Evolutionary conservation across 2,329 filamentous ascomycete genomes (phyloP).

Genomic region (Botrytis elliptica): DNA sequence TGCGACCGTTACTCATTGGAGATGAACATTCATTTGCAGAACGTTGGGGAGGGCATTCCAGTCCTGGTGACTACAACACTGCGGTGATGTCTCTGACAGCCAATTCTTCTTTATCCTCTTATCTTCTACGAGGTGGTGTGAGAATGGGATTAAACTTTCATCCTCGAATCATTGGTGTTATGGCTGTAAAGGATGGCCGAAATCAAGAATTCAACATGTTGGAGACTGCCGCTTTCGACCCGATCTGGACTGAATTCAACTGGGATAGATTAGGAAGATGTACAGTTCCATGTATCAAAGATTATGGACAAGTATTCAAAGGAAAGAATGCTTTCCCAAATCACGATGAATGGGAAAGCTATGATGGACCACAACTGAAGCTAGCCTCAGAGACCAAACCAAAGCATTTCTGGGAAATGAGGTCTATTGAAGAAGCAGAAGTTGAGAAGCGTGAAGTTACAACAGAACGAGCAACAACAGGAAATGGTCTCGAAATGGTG

Average conservation of each 20-base stretch:
- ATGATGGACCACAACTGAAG: constrained; percentile 46
- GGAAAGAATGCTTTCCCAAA: constrained; percentile 46
- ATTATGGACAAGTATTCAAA: constrained; percentile 54
- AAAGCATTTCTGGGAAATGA: constrained; percentile 34
- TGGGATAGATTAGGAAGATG: constrained; percentile 52
- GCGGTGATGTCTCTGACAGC: constrained; percentile 55
- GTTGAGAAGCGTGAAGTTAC: constrained; percentile 26
- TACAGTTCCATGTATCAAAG: constrained; percentile 53
- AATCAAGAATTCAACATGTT: constrained; percentile 56
- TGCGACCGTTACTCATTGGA: constrained; percentile 52
- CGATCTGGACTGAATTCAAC: constrained; percentile 58
- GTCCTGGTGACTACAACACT: constrained; percentile 56
- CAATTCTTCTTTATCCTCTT: constrained; percentile 55
- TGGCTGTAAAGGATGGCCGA: constrained; percentile 55
- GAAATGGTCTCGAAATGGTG: constrained; percentile 13
- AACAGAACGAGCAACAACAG: constrained; percentile 16
- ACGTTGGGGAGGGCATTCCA: constrained; percentile 53
- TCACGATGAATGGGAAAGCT: constrained; percentile 54
- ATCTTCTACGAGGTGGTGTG: constrained; percentile 54
- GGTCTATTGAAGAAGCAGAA: constrained; percentile 24
- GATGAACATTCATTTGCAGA: constrained; percentile 53
- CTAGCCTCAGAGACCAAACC: constrained; percentile 27
- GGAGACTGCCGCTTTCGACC: constrained; percentile 56
- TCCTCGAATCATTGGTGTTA: constrained; percentile 53
- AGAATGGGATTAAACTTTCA: constrained; percentile 59